Base-by-base conservation (phyloP, 257 asterid genomes). In the Cinchona pubescens region DNA sequence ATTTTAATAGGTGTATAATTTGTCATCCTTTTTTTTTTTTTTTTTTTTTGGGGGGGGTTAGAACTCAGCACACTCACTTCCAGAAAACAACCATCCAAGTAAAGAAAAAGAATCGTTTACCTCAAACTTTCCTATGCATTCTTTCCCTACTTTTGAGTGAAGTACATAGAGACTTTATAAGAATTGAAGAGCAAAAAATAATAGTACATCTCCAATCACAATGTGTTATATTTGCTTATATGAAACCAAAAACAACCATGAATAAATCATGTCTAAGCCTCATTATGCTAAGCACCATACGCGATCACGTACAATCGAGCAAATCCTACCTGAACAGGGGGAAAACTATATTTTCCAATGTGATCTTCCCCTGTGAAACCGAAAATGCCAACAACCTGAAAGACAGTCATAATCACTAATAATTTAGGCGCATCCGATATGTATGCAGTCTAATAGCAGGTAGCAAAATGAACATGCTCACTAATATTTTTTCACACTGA, bases 361-460 rank as follows among this genome's bases (percentile, higher is more conserved):
- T 92, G 97, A 80, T 94, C 99, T 83, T 94, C 99, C 58, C 97
- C 97, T 42, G 78, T 86, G 83, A 94, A 94, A 81, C 99, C 99
- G 80, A 94, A 94, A 67, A 94, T 92, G 56, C 97, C 97, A 51
- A 88, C 93, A 40, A 83, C 97, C 99, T 92, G 88, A 77, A 70
- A 61, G 56, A 53, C 59, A 71, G 55, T 48, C 49, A 19, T 53
- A 62, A 59, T 69, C 48, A 32, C 32, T 4, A 48, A 12, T 29
- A 29, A n/a, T 25, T 40, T 21, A 67, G 45, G 60, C 37, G 23
- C 34, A 30, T 18, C 61, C 49, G 32, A 9, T 55, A 42, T 69
- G 13, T 15, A 74, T 19, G 19, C 23, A 29, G 27, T 49, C 19
- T 15, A 55, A 30, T n/a, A 58, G 27, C 77, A 53, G 43, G 10